Percentiles rank a stretch among this genome's conserved stretches.
These are phyloP conservation scores for Phialophora expanda DNA, from an alignment of 2,329 filamentous ascomycete genomes.

Conservation along the genomic window DNA sequence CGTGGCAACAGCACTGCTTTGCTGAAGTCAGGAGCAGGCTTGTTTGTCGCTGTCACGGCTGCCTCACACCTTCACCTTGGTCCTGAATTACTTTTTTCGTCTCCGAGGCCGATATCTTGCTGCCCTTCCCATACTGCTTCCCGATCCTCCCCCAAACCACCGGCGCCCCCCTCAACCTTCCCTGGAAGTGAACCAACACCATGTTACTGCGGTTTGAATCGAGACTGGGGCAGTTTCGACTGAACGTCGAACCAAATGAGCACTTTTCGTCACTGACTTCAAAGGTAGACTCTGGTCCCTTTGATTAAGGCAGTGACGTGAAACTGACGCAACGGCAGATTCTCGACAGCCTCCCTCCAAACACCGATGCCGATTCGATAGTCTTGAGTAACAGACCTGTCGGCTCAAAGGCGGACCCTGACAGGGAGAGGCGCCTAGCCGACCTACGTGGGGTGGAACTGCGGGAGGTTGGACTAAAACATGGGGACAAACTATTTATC, in stretches of 20 bases:
- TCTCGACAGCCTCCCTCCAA: constrained; percentile 64
- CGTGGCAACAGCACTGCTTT: not conserved
- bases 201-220: constrained; percentile 90
- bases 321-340: constrained; percentile 48
- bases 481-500: constrained; percentile 90
- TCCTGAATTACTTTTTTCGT: not conserved
- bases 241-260: constrained; percentile 75
- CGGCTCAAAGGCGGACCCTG: constrained; percentile 51
- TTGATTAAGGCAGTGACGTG: not conserved
- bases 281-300: constrained; percentile 44
- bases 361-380: constrained; percentile 61
- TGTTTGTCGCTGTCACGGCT: constrained; percentile 6
- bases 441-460: constrained; percentile 62
- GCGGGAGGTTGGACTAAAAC: constrained; percentile 64
- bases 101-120: not conserved
- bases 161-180: constrained; percentile 4
- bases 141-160: not conserved
- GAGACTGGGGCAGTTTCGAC: constrained; percentile 88
- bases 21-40: not conserved
- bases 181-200: not conserved
- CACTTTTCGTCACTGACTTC: constrained; percentile 67
- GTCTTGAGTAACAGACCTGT: constrained; percentile 65
- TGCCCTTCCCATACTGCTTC: not conserved
- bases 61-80: constrained; percentile 6
- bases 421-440: constrained; percentile 60